Evolutionary conservation across 257 asterid genomes (phyloP).

Genomic region (Cordia subcordata): DNA sequence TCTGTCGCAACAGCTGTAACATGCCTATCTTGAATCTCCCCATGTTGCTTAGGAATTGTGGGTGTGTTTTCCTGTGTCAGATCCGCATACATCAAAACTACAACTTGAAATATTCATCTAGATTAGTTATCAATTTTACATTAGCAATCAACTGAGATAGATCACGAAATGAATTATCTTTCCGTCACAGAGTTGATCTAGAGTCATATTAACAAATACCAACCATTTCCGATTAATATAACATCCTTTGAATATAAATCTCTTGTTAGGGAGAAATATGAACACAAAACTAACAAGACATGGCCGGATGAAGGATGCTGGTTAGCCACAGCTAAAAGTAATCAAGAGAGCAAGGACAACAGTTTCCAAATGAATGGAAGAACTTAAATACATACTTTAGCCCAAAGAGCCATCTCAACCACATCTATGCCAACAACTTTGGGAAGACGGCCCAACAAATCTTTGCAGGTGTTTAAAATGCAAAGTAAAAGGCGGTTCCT

Average conservation of each 20-base stretch:
- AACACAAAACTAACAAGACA: no score
- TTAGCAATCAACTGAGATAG: no score
- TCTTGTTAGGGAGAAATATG: neutral
- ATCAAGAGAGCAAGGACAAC: neutral
- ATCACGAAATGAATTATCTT: no score
- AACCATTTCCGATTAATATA: neutral
- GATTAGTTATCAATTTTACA: no score
- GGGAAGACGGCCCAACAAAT: conserved; percentile 73
- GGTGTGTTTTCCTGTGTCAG: conserved; percentile 71
- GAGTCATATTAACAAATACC: neutral
- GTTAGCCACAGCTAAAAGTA: neutral
- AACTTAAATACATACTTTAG: conserved; percentile 56
- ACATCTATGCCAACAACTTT: conserved; percentile 96
- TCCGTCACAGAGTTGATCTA: no score
- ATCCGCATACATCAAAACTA: neutral
- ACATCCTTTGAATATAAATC: neutral
- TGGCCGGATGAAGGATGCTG: neutral
- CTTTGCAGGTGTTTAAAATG: conserved; percentile 82
- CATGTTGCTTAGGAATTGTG: conserved; percentile 53
- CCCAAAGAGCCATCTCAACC: conserved; percentile 99
- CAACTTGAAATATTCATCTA: neutral
- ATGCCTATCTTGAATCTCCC: conserved; percentile 41
- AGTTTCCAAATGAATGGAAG: conserved; percentile 11
- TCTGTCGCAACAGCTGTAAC: conserved; percentile 29
- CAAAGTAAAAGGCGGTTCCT: conserved; percentile 89